These are phyloP conservation scores for Lactarius trivialis DNA, from an alignment of 768 basidiomycete genomes.

Conservation along the genomic window DNA sequence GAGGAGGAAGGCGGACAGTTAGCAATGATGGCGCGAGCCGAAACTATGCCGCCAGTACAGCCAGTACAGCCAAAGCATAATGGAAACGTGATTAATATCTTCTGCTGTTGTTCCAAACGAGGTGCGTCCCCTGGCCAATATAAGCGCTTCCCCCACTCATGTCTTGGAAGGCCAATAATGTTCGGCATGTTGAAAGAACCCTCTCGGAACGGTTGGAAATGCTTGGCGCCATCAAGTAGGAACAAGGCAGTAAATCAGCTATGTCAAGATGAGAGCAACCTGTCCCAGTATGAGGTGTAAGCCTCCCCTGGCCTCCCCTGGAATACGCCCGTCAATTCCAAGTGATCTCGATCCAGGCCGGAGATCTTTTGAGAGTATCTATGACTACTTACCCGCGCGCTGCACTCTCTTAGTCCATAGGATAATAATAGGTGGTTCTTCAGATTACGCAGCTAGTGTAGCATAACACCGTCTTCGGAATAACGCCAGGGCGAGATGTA, in stretches of 20 bases:
- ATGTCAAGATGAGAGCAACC: too few species aligned
- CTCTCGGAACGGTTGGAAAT: neutral
- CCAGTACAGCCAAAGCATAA: neutral
- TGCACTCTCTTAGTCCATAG: neutral
- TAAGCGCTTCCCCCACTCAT: neutral
- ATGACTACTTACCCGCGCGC: neutral
- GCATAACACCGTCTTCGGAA: neutral
- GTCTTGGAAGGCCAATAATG: neutral
- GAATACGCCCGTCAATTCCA: neutral
- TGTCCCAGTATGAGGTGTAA: too few species aligned
- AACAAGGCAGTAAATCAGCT: neutral
- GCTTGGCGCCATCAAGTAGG: neutral
- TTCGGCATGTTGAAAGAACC: neutral
- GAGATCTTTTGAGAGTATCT: neutral
- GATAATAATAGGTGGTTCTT: neutral
- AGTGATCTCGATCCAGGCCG: neutral
- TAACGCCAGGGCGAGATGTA: neutral
- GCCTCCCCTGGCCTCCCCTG: too few species aligned
- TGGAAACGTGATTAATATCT: neutral
- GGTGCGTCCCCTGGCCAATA: neutral
- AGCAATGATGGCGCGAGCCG: neutral
- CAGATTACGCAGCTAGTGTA: too few species aligned
- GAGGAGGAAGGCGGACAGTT: too few species aligned
- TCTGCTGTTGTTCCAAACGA: neutral
- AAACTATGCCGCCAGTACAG: neutral